Percentiles rank a stretch among this genome's conserved stretches.
These are phyloP conservation scores for Torulaspora gathmanii DNA, from an alignment of 805 yeast genomes.

Conservation along the genomic window DNA sequence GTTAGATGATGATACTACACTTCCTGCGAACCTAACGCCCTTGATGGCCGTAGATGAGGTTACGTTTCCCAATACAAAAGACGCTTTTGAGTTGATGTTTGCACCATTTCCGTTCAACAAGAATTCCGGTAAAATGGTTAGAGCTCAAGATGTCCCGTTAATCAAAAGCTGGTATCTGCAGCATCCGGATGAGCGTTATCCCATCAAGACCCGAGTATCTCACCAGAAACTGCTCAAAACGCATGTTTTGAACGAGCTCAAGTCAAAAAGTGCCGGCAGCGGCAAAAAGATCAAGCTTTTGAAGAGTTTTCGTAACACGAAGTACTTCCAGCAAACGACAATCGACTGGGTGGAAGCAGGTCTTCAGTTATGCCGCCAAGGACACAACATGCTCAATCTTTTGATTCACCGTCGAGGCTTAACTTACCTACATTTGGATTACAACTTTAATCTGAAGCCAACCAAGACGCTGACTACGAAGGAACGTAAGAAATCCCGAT, in stretches of 20 bases:
- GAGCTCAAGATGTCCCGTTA: slow-evolving; percentile 88
- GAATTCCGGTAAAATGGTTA: slow-evolving; percentile 61
- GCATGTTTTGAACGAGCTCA: slow-evolving; percentile 67
- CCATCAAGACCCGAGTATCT: slow-evolving; percentile 77
- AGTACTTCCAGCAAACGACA: slow-evolving; percentile 83
- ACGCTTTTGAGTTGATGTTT: slow-evolving; percentile 65
- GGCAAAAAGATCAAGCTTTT: slow-evolving; percentile 55
- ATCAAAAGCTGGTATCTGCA: slow-evolving; percentile 78
- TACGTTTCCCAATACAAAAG: slow-evolving; percentile 44
- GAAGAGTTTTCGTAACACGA: slow-evolving; percentile 66
- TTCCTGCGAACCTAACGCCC: slow-evolving; percentile 47
- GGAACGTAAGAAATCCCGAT: slow-evolving; percentile 91
- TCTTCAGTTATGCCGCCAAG: slow-evolving; percentile 86
- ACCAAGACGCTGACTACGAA: slow-evolving; percentile 94
- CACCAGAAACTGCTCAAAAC: slow-evolving; percentile 84
- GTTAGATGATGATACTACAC: slow-evolving; percentile 24
- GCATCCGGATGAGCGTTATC: slow-evolving; percentile 56
- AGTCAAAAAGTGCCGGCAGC: slow-evolving; percentile 41
- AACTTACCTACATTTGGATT: slow-evolving; percentile 89
- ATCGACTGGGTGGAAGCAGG: slow-evolving; percentile 99
- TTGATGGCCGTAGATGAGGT: slow-evolving; percentile 45
- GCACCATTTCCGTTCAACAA: slow-evolving; percentile 84
- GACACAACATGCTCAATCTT: slow-evolving; percentile 86
- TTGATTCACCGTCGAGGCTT: slow-evolving; percentile 86
- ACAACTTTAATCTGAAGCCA: slow-evolving; percentile 92